Evolutionary conservation across 169 alveolate genomes (phyloP), one percentile per base, ranked within the genome.

Genomic region (Fabrea salina): DNA sequence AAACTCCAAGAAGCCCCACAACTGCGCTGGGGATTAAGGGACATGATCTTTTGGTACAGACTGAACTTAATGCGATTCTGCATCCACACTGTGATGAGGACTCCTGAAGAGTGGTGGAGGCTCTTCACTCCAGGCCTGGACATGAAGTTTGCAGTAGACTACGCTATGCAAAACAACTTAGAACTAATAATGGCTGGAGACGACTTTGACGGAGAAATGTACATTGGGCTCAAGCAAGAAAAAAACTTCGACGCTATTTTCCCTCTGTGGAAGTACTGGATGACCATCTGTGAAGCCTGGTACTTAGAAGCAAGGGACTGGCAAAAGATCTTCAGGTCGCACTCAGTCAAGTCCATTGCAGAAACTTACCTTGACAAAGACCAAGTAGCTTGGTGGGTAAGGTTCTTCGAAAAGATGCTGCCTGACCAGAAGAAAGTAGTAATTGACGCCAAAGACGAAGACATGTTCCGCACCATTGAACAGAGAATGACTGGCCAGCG

Each of bases 371-470:
- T 70, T 25, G 37, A 41, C 37, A 25, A 49, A 39, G 79, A 70
- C 32, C 27, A 44, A 22, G 64, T 49, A 49, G 77, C 83, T 64
- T 86, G 92, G 92, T 79, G 56, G 41, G 72, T 79, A 40, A 70
- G 77, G 40, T 22, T 70, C n/a, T 25, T 75, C 4, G 87, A 86
- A 0, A 72, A 77, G 30, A 47, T 82, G 61, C 64, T 79, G 75
- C 89, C 89, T 44, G 54, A 40, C 37, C 59, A 79, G 51, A 82
- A 79, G 75, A 74, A 78, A 51, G 72, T 83, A 40, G 49, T 82
- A 25, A 54, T 86, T 8, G 89, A 86, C 71, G 54, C 64, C 59
- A 53, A 83, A 43, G 87, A 83, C 54, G 88, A 77, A 43, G 89
- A 71, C 39, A 58, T 86, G 35, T 86, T 71, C 80, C 75, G 49